Evolutionary conservation across 768 basidiomycete species (phyloP), one percentile per base, ranked within the genome.

Genomic region (Sistotremastrum suecicum): DNA sequence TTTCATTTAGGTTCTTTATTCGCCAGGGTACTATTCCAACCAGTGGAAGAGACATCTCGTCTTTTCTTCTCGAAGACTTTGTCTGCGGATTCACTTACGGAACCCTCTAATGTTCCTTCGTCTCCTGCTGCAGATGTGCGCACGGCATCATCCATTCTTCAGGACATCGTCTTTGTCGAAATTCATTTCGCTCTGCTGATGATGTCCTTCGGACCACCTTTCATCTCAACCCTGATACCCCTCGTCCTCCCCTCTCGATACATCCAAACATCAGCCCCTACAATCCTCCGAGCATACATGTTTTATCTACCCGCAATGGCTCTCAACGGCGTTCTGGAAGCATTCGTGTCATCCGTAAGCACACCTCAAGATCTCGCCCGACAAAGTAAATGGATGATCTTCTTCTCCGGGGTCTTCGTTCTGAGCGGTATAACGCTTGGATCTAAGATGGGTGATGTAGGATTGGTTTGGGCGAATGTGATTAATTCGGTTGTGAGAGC

Each of bases 21-120:
- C 29, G 94, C 91, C 4, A 80, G 95, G 11, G 83, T 98, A 48
- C 57, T 92, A 29, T 94, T 98, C 58, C 94, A 97, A 54, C 95
- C 95, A 0, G 75, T 97, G 29, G 95, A 99, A 62, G 95, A 99
- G 63, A 83, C 86, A 1, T 74, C 83, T 1, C 79, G 92, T 1
- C 69, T 97, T 3, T 89, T 81, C 63, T 97, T 95, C 62, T 91
- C 94, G 1, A 80, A 69, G 44, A 71, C 66, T 48, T 68, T 66
- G 49, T 75, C 60, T 47, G 57, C 54, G 6, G 37, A 35, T 49
- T 30, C 51, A 37, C 45, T 44, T 20, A 32, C 33, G 30, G 40
- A 29, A 12, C 37, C 42, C 4, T 20, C 43, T 5, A 43, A 42
- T 5, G 40, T 38, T 20, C 33, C 47, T 0, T 7, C 37, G 0